A percentile compares a stretch with the other conserved stretches of the same genome.
Evolutionary conservation across 2,329 filamentous ascomycete genomes (phyloP).

Genomic region (Scedosporium boydii): DNA sequence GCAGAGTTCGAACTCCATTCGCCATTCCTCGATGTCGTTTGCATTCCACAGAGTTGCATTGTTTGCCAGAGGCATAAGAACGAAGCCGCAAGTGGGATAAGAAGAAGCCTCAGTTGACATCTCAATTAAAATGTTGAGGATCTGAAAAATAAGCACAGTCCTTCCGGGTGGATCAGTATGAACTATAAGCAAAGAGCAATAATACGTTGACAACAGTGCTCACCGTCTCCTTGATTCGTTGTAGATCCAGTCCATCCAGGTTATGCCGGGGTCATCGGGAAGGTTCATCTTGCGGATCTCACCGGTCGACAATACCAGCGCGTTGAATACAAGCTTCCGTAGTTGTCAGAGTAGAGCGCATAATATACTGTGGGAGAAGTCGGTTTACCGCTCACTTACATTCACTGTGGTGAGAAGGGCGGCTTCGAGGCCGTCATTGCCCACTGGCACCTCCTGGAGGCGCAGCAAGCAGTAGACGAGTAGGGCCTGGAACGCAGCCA

Average conservation of each 20-base stretch:
- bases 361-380: background rate
- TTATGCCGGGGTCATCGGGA: constrained; percentile 3
- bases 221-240: constrained; percentile 11
- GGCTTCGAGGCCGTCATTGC: too few species aligned
- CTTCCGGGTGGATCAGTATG: too few species aligned
- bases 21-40: constrained; percentile 7
- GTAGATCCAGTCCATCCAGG: constrained; percentile 10
- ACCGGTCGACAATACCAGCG: background rate
- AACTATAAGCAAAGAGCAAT: too few species aligned
- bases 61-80: constrained; percentile 9
- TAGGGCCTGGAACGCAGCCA: constrained; percentile 11
- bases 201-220: background rate
- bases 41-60: constrained; percentile 8
- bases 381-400: too few species aligned
- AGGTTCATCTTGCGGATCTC: constrained; percentile 1
- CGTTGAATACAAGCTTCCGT: too few species aligned
- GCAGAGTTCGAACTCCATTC: constrained; percentile 1
- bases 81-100: constrained; percentile 6
- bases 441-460: constrained; percentile 5
- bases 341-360: too few species aligned
- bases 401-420: too few species aligned
- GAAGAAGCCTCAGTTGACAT: background rate
- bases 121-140: constrained; percentile 8
- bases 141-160: constrained; percentile 7
- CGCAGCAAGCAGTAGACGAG: constrained; percentile 11